phyloP scores from a whole-genome alignment of 2,329 filamentous ascomycete species.

The Aspergillus hiratsukae region DNA sequence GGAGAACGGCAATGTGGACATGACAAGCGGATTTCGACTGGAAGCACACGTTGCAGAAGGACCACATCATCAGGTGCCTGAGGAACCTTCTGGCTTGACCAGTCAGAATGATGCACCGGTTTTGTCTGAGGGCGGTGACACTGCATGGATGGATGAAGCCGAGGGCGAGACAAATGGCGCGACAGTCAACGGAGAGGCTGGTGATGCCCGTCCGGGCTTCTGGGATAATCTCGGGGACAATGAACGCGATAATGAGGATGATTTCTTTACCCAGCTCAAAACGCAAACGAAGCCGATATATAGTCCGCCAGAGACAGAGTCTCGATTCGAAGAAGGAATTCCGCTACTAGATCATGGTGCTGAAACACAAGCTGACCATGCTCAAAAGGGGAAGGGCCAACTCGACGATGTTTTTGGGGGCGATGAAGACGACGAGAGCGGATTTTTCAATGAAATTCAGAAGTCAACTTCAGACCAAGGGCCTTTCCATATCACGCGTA shows the following conservation, averaged over 20 bases:
- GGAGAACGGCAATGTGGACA: not conserved
- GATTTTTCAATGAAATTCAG: slow-evolving; percentile 31
- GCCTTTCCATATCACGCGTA: slow-evolving; percentile 52
- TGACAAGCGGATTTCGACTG: not conserved
- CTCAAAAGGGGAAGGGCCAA: slow-evolving; percentile 21
- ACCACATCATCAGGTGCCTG: not conserved
- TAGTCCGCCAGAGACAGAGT: slow-evolving; percentile 43
- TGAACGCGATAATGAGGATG: slow-evolving; percentile 43
- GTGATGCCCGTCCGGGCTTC: slow-evolving; percentile 21
- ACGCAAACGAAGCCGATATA: slow-evolving; percentile 38
- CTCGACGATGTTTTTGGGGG: slow-evolving; percentile 36
- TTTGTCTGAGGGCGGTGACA: not conserved
- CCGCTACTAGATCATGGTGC: slow-evolving; percentile 51
- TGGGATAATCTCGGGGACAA: slow-evolving; percentile 48
- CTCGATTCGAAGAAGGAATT: slow-evolving; percentile 66
- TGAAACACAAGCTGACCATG: slow-evolving; percentile 18
- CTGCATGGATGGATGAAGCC: slow-evolving; percentile 3
- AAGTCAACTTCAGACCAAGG: slow-evolving; percentile 13
- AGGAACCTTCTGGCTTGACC: not conserved
- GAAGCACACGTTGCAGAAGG: not conserved
- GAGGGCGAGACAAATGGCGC: slow-evolving; percentile 1
- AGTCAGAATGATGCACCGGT: not conserved
- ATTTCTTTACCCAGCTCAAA: slow-evolving; percentile 58
- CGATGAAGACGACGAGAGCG: slow-evolving; percentile 33
- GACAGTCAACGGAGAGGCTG: slow-evolving; percentile 10